A percentile compares a stretch with the other conserved stretches of the same genome.
Evolutionary conservation across 371 early-diverging fungal genomes (phyloP).

Genomic region (Saksenaea oblongispora): DNA sequence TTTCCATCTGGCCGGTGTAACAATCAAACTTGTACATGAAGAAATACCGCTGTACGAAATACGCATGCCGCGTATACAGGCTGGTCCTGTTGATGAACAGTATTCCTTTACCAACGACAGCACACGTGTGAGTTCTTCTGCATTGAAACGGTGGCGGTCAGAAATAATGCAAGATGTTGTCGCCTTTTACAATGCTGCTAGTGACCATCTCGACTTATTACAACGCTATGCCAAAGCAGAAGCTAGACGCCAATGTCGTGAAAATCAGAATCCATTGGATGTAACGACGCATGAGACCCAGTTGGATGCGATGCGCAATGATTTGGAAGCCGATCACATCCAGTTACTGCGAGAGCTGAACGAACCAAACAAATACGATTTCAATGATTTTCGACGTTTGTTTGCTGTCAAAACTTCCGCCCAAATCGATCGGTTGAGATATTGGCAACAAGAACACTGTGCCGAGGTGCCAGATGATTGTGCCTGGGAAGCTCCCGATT

Average conservation of each 20-base stretch:
- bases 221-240: conserved; percentile 17
- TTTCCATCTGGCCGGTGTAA: conserved; percentile 41
- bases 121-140: conserved; percentile 13
- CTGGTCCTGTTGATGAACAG: conserved; percentile 13
- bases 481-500: conserved; percentile 41
- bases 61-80: conserved; percentile 60
- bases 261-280: background rate
- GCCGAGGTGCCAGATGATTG: conserved; percentile 24
- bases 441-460: conserved; percentile 36
- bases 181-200: conserved; percentile 24
- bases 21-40: conserved; percentile 56
- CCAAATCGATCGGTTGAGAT: conserved; percentile 24
- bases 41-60: conserved; percentile 58
- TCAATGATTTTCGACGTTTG: conserved; percentile 44
- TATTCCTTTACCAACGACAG: background rate
- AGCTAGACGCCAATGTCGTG: conserved; percentile 9
- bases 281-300: conserved; percentile 2
- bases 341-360: conserved; percentile 15
- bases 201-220: conserved; percentile 26
- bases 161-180: conserved; percentile 24
- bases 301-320: conserved; percentile 6
- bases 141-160: conserved; percentile 12
- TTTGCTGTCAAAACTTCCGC: conserved; percentile 27
- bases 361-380: conserved; percentile 19
- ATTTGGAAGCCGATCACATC: conserved; percentile 21